Percentiles rank a stretch among this genome's conserved stretches.
These are phyloP conservation scores for Trichosporon faecale DNA, from an alignment of 1,284 basidiomycete species.

Conservation along the genomic window DNA sequence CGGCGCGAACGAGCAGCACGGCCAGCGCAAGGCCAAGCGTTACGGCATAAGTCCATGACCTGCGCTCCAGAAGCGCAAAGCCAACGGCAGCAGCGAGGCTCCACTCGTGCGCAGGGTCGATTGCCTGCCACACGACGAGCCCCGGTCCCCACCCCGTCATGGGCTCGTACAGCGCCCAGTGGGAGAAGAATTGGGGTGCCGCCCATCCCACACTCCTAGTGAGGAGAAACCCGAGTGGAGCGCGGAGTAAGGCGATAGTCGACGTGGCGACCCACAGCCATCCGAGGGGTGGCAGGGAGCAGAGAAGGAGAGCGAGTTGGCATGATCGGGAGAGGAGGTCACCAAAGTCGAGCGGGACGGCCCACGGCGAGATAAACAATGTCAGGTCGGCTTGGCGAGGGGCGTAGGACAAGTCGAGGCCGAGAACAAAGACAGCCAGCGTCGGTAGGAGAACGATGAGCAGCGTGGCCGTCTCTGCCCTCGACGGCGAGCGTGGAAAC, in stretches of 20 bases:
- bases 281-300: not conserved
- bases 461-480: not conserved
- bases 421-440: not conserved
- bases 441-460: not conserved
- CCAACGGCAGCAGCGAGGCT: not conserved
- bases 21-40: not conserved
- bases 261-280: slow-evolving; percentile 8
- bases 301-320: not conserved
- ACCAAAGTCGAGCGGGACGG: not conserved
- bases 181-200: slow-evolving; percentile 16
- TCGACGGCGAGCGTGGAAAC: not conserved
- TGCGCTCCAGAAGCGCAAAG: slow-evolving; percentile 15
- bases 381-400: not conserved
- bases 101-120: not conserved
- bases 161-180: slow-evolving; percentile 23
- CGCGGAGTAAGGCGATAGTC: slow-evolving; percentile 10
- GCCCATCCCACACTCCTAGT: slow-evolving; percentile 24
- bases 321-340: not conserved
- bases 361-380: slow-evolving; percentile 12
- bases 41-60: slow-evolving; percentile 20
- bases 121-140: slow-evolving; percentile 3
- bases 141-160: slow-evolving; percentile 16
- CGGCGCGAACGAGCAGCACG: not conserved
- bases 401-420: not conserved
- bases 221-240: slow-evolving; percentile 15